Conservation (phyloP, 176 grass and related monocot species). For the Oryza punctata region DNA sequence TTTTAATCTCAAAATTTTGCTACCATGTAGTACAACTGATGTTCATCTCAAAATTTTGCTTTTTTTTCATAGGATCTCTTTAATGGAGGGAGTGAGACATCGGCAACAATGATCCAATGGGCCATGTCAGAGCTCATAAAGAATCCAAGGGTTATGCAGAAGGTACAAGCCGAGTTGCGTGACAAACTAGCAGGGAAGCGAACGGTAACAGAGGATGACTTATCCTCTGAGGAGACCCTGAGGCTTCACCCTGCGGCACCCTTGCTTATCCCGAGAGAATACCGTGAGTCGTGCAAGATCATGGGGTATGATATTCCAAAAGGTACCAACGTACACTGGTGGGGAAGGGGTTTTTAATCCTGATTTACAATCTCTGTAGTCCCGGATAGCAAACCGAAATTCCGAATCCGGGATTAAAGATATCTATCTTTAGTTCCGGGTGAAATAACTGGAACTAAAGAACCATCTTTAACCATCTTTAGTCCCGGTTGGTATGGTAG, state of each 20-base stretch:
- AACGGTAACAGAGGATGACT: not conserved
- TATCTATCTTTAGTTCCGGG: no score
- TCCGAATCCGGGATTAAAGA: no score
- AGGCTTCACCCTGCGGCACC: conserved; percentile 15
- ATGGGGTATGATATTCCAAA: not conserved
- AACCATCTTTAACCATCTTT: no score
- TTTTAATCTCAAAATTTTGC: not conserved
- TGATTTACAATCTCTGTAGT: no score
- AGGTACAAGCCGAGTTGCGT: not conserved
- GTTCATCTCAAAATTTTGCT: not conserved
- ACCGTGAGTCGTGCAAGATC: not conserved
- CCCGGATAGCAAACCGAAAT: no score
- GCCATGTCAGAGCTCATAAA: conserved; percentile 22
- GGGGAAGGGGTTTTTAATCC: no score
- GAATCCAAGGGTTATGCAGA: not conserved
- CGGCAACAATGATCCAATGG: not conserved
- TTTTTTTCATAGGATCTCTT: not conserved
- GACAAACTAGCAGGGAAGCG: not conserved
- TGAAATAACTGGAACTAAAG: no score
- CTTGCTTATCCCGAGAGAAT: not conserved
- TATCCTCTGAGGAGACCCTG: conserved; percentile 14
- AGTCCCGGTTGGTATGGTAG: no score
- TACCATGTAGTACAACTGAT: not conserved
- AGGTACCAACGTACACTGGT: no score
- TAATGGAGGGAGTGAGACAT: conserved; percentile 5